Conservation (phyloP, 371 early-diverging fungal genomes). For the Mucor mucedo region DNA sequence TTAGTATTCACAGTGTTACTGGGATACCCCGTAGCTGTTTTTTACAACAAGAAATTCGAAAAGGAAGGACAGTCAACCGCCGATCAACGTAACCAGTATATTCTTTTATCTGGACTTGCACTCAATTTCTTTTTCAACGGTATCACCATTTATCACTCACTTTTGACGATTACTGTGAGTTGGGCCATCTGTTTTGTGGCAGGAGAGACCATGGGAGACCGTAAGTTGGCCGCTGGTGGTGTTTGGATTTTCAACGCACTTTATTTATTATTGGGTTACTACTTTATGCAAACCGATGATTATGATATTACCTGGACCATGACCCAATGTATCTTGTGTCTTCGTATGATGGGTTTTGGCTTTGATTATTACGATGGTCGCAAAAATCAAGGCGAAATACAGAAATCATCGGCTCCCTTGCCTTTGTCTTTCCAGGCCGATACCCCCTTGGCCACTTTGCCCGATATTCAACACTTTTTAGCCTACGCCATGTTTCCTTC, state of each 20-base stretch:
- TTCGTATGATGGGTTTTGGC: constrained; percentile 75
- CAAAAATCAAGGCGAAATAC: constrained; percentile 1
- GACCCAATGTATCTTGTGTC: constrained; percentile 74
- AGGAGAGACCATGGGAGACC: constrained; percentile 42
- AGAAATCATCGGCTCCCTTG: constrained; percentile 20
- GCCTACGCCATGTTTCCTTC: constrained; percentile 69
- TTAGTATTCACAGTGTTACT: constrained; percentile 57
- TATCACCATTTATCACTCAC: constrained; percentile 60
- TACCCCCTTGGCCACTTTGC: constrained; percentile 49
- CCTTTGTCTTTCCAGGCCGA: constrained; percentile 47
- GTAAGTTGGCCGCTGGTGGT: constrained; percentile 46
- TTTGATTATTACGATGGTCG: constrained; percentile 71
- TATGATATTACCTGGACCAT: constrained; percentile 78
- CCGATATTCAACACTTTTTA: constrained; percentile 54
- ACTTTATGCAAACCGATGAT: constrained; percentile 56
- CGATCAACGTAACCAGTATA: constrained; percentile 55
- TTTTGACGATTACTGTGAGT: constrained; percentile 59
- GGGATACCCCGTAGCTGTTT: constrained; percentile 60
- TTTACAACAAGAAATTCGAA: constrained; percentile 38
- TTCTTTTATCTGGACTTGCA: constrained; percentile 54
- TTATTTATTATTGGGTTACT: constrained; percentile 65
- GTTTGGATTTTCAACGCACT: constrained; percentile 67
- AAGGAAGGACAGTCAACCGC: constrained; percentile 34
- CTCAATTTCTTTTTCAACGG: constrained; percentile 68
- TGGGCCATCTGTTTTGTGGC: constrained; percentile 51